Base-by-base conservation (phyloP, 768 basidiomycete genomes). In the Scleroderma bovista region DNA sequence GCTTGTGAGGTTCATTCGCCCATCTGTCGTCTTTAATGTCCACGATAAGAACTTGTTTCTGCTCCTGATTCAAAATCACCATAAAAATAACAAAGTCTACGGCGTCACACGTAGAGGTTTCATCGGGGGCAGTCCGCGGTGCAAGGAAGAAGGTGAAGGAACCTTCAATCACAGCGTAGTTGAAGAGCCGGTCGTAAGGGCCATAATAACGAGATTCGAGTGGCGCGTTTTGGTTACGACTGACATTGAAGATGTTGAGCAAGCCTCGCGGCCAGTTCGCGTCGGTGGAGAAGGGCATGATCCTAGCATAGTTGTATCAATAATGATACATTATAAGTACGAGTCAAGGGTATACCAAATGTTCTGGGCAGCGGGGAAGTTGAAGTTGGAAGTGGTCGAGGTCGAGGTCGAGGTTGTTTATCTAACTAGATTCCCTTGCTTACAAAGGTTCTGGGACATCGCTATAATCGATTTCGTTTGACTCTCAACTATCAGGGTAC, bases 151-250 rank as follows among this genome's bases (percentile, higher is more conserved):
- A 36, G 34, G 34, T 46, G 60, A 66, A 67, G 39, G 57, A 36
- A 20, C 57, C 54, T 23, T 58, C 53, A 42, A 60, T 55, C 45
- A 65, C 56, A 57, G 60, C 64, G 55, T 72, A 72, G 51, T 64
- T 69, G 34, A 74, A 57, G 22, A 72, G 65, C 53, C 61, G 65
- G 64, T 69, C 60, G 52, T 71, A 72, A 37, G 71, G 69, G 36
- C 70, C 72, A 59, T 67, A 69, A 52, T 69, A 72, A 47, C 65
- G 65, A 55, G 60, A 36, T 36, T 36, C 13, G 34, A 36, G 34
- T 36, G 34, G 34, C 34, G 34, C 13, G 34, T 58, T 50, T 56
- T 62, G 60, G 54, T 56, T 52, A 51, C 58, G 34, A 15, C 64
- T 57, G 62, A 68, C 65, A 47, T 67, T 29, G 26, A 29, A 29